Percentiles rank a stretch among this genome's conserved stretches.
phyloP scores from a whole-genome alignment of 2,329 filamentous ascomycete species.

The Scedosporium dehoogii region DNA sequence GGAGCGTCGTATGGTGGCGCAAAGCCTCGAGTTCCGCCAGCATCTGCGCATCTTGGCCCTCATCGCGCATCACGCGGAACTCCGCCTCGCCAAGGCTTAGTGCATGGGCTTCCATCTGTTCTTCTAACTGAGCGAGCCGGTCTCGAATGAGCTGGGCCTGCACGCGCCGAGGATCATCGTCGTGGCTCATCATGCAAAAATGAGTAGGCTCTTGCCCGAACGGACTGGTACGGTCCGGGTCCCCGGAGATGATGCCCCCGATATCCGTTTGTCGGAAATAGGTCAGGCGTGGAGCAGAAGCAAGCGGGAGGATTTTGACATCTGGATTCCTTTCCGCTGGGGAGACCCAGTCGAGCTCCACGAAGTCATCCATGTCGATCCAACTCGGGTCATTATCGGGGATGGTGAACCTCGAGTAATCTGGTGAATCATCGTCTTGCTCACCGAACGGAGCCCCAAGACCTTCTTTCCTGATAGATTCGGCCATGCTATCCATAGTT shows the following conservation, averaged over 20 bases:
- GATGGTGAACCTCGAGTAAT: constrained; percentile 85
- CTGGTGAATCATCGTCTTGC: constrained; percentile 47
- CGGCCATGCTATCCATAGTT: constrained; percentile 68
- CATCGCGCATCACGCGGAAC: constrained; percentile 47
- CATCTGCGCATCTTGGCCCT: constrained; percentile 37
- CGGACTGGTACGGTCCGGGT: constrained; percentile 71
- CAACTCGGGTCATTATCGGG: constrained; percentile 91
- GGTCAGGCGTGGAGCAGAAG: constrained; percentile 87
- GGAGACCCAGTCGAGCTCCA: constrained; percentile 93
- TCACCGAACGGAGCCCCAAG: constrained; percentile 18
- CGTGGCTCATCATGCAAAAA: constrained; percentile 86
- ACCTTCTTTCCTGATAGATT: constrained; percentile 12
- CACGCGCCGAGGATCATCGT: constrained; percentile 79
- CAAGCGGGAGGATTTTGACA: constrained; percentile 87
- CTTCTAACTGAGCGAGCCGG: constrained; percentile 66
- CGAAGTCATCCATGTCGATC: constrained; percentile 99
- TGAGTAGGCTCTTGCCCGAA: constrained; percentile 94
- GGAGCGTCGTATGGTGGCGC: constrained; percentile 41
- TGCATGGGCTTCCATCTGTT: constrained; percentile 68
- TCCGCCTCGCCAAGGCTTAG: constrained; percentile 67
- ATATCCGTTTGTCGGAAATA: constrained; percentile 98
- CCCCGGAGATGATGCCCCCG: constrained; percentile 66
- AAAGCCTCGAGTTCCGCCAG: constrained; percentile 52
- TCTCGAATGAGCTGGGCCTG: constrained; percentile 78
- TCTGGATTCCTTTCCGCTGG: constrained; percentile 84